Base-by-base conservation (phyloP, 495 filamentous ascomycete species). In the Penicillium samsonianum region DNA sequence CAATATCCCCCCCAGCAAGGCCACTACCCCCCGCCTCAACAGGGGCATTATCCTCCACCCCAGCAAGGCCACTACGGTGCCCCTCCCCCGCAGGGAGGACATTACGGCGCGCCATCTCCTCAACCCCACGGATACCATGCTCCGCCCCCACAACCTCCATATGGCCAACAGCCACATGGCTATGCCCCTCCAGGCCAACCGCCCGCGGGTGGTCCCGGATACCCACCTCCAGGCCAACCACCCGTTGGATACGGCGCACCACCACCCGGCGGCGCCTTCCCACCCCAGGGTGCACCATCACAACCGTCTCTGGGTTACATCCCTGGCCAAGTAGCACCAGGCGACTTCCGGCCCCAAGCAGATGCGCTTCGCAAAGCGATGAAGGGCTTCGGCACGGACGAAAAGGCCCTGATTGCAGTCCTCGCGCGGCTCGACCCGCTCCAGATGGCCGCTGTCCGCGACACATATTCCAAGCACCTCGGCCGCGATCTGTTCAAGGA, bases 341-440 rank as follows among this genome's bases (percentile, higher is more conserved):
- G 83, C 66, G 84, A 92, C 55, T 85, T 80, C 47, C 78, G 72
- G 3, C 65, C 71, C 2, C 84, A 95, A 55, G 89, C 90, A 0
- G 82, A 91, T 47, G 78, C 71, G 9, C 77, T 96, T 22, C 80
- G 90, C 50, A 82, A 82, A 62, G 90, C 93, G 3, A 96, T 96
- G 89, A 95, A 95, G 75, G 91, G 92, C 8, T 87, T 94, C 55
- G 92, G 92, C 42, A 96, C 92, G 0, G 85, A 96, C 63, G 92
- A 96, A 69, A 84, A 82, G 49, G 70, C 82, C 0, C 77, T 96
- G 1, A 89, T 92, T 62, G 71, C 74, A 0, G 73, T 87, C 16
- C 75, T 98, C 20, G 75, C 84, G 0, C 78, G 69, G 26, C 83
- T 88, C 50, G 86, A 95, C 55, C 87, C 91, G 4, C 74, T 89